A percentile compares a stretch with the other conserved stretches of the same genome.
phyloP scores from a whole-genome alignment of 345 rosid species.

The Cardamine occulta region DNA sequence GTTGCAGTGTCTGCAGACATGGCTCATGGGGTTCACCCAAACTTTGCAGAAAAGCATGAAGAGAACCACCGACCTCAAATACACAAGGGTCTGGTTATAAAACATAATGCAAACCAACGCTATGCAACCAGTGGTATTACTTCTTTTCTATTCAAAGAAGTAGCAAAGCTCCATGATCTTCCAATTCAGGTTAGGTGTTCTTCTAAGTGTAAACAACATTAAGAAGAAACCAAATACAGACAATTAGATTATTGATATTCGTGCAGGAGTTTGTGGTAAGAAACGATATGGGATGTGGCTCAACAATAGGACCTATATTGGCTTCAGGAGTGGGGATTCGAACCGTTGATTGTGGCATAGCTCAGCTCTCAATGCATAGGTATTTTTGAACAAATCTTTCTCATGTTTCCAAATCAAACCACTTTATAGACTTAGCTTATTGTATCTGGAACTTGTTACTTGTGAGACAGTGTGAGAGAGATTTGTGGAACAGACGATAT shows the following conservation, averaged over 20 bases:
- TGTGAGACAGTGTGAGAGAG: constrained; percentile 74
- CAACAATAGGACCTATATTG: constrained; percentile 94
- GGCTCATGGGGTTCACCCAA: constrained; percentile 98
- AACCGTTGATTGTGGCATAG: constrained; percentile 92
- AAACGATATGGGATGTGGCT: constrained; percentile 98
- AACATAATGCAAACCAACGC: constrained; percentile 94
- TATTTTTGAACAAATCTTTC: constrained; percentile 23
- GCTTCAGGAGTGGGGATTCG: constrained; percentile 92
- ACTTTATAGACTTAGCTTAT: constrained; percentile 3
- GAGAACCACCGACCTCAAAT: constrained; percentile 89
- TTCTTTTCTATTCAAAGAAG: constrained; percentile 90
- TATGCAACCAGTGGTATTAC: constrained; percentile 94
- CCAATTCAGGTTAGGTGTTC: constrained; percentile 75
- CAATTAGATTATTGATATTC: not conserved
- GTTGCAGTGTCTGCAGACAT: constrained; percentile 86
- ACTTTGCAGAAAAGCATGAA: constrained; percentile 87
- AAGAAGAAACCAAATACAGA: not conserved
- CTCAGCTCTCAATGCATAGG: constrained; percentile 99
- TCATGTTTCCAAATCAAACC: not conserved
- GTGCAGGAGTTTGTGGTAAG: constrained; percentile 91
- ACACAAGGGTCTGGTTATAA: constrained; percentile 89
- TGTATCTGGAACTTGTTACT: constrained; percentile 7
- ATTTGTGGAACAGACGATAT: constrained; percentile 83
- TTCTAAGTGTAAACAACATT: constrained; percentile 12
- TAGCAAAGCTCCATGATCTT: constrained; percentile 73